Base-by-base conservation (phyloP, 192 early-diverging fungal genomes). In the Umbelopsis ramanniana region DNA sequence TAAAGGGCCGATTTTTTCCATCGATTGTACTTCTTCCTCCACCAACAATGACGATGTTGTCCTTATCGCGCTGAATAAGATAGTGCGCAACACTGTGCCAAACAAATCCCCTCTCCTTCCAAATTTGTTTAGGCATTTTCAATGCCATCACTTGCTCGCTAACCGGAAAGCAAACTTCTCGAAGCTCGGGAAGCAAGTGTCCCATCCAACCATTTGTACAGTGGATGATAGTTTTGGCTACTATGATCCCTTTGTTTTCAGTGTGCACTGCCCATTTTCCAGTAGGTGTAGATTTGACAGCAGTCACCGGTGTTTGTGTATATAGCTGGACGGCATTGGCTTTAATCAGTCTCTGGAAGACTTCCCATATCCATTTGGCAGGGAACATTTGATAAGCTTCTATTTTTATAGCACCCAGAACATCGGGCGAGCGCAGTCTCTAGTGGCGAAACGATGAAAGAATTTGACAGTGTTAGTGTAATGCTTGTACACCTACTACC, bases 121-220 rank as follows among this genome's bases (percentile, higher is more conserved):
- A 63, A 19, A 63, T 33, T 19, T 26, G 57, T 15, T 37, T 35
- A 3, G 26, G 26, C 15, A 11, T 17, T 12, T 38, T 37, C 2
- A 63, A 6, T 3, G 57, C 57, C 57, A 63, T 63, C 17, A 63
- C 57, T 19, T 63, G 57, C 57, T 63, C 57, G 19, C 57, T 63
- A 15, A 63, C 57, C 15, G 57, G 57, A 37, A 17, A 63, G 57
- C 57, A 63, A 17, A 37, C 23, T 9, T 63, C 57, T 3, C 57
- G 57, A 37, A 63, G 17, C 17, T 63, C 29, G 33, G 57, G 57
- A n/a, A 63, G 33, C 33, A 63, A 33, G 26, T 63, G 57, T 7
- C 57, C 57, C 57, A 63, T 63, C 57, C 57, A 63, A 19, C 57
- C 57, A 37, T 63, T 63, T 7, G 57, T 63, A 37, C 57, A 63